Evolutionary conservation across 2,329 filamentous ascomycete species (phyloP).

Genomic region (Talaromyces sp.): DNA sequence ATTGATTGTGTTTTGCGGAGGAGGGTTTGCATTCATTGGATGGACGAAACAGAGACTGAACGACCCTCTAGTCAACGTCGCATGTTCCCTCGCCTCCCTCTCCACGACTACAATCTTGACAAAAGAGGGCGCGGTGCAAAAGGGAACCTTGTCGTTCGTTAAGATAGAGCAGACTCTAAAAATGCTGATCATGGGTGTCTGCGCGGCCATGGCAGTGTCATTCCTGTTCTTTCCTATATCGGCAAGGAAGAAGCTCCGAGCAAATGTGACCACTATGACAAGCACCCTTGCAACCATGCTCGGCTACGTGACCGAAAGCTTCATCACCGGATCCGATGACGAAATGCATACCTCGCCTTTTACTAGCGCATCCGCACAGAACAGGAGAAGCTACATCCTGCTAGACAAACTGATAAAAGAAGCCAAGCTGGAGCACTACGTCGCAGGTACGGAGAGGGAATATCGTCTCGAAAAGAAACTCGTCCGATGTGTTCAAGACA

Average conservation of each 20-base stretch:
- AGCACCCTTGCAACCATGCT: slow-evolving; percentile 76
- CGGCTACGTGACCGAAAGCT: slow-evolving; percentile 74
- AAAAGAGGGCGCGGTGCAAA: slow-evolving; percentile 84
- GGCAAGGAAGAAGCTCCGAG: slow-evolving; percentile 68
- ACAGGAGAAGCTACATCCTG: slow-evolving; percentile 63
- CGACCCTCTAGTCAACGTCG: slow-evolving; percentile 76
- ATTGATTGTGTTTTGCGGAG: slow-evolving; percentile 77
- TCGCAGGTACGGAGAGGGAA: slow-evolving; percentile 72
- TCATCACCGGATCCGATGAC: slow-evolving; percentile 76
- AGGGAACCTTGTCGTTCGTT: slow-evolving; percentile 71
- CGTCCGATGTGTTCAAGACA: slow-evolving; percentile 75
- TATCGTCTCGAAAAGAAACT: slow-evolving; percentile 76
- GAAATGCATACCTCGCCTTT: slow-evolving; percentile 68
- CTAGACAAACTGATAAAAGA: slow-evolving; percentile 77
- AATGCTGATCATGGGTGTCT: slow-evolving; percentile 75
- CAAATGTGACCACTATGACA: slow-evolving; percentile 70
- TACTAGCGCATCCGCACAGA: slow-evolving; percentile 57
- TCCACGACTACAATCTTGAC: slow-evolving; percentile 87
- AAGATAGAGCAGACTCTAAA: slow-evolving; percentile 80
- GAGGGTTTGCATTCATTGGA: slow-evolving; percentile 79
- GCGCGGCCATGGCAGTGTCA: slow-evolving; percentile 68
- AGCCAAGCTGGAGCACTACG: slow-evolving; percentile 83
- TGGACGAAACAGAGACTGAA: slow-evolving; percentile 80
- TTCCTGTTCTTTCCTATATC: slow-evolving; percentile 74
- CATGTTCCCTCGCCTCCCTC: slow-evolving; percentile 79